A percentile compares a stretch with the other conserved stretches of the same genome.
phyloP scores from a whole-genome alignment of 805 yeast species.

The Kazachstania viticola region DNA sequence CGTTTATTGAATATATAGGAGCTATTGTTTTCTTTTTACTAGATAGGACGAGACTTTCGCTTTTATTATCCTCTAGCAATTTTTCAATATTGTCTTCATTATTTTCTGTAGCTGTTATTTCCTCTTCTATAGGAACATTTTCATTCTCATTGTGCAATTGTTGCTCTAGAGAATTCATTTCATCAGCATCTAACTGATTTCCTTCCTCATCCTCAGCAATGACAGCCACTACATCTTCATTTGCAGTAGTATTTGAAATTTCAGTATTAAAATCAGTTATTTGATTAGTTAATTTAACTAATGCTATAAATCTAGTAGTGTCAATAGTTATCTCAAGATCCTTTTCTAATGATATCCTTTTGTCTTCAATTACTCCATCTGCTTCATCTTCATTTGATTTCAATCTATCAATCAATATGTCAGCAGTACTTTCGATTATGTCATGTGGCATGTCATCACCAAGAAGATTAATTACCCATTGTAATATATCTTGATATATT shows the following conservation, averaged over 20 bases:
- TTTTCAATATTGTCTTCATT: constrained; percentile 4
- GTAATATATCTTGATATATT: constrained; percentile 44
- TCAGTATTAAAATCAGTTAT: constrained; percentile 42
- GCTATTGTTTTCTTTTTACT: not conserved
- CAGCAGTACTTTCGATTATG: constrained; percentile 35
- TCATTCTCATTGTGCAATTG: constrained; percentile 19
- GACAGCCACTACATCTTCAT: constrained; percentile 33
- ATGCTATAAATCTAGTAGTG: constrained; percentile 32
- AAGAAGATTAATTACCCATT: constrained; percentile 44
- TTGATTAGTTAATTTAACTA: constrained; percentile 33
- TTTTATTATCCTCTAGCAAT: constrained; percentile 5
- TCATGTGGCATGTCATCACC: constrained; percentile 71
- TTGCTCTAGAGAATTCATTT: constrained; percentile 3
- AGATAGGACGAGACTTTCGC: constrained; percentile 1
- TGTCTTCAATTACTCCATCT: constrained; percentile 26
- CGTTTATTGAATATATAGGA: constrained; percentile 32
- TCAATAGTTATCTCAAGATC: constrained; percentile 28
- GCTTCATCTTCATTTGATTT: constrained; percentile 12
- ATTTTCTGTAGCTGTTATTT: constrained; percentile 10
- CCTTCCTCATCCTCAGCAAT: constrained; percentile 36
- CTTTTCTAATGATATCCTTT: constrained; percentile 36
- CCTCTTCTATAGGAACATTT: constrained; percentile 11
- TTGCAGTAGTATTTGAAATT: constrained; percentile 15
- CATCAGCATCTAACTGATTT: constrained; percentile 15
- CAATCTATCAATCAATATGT: constrained; percentile 12